Percentiles rank a stretch among this genome's conserved stretches.
phyloP scores from a whole-genome alignment of 2,329 filamentous ascomycete genomes.

The Hypoxylon sp. region DNA sequence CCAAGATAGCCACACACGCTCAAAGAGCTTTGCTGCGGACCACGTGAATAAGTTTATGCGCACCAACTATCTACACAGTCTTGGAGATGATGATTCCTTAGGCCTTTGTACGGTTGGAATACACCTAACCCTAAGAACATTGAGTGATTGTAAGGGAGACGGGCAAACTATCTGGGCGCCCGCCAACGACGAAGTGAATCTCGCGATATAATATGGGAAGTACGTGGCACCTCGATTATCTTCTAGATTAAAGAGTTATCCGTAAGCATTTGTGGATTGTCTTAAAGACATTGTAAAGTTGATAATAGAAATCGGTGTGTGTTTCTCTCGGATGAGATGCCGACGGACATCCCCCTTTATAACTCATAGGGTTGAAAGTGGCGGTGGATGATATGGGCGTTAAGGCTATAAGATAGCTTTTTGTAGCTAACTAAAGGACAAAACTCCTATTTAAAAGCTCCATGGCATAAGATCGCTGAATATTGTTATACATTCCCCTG shows the following conservation, averaged over 20 bases:
- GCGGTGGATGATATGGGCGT: no score
- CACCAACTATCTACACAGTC: no score
- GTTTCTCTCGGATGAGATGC: background rate
- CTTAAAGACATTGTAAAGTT: background rate
- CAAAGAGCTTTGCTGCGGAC: no score
- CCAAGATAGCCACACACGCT: no score
- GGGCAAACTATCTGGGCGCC: no score
- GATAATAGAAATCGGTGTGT: background rate
- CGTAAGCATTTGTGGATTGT: background rate
- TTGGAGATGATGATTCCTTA: no score
- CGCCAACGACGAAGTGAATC: no score
- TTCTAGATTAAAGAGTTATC: background rate
- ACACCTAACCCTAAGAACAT: no score
- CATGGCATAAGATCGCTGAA: background rate
- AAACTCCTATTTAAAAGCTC: background rate
- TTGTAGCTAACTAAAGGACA: background rate
- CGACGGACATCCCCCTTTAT: background rate
- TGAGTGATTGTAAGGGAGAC: no score
- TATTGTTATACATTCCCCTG: background rate
- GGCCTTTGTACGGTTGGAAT: no score
- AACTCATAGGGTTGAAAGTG: background rate
- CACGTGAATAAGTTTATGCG: no score
- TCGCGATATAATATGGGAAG: background rate
- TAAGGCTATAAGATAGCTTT: background rate
- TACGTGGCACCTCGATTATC: background rate